Base-by-base conservation (phyloP, 192 early-diverging fungal species). In the Borealophlyctis nickersoniae region DNA sequence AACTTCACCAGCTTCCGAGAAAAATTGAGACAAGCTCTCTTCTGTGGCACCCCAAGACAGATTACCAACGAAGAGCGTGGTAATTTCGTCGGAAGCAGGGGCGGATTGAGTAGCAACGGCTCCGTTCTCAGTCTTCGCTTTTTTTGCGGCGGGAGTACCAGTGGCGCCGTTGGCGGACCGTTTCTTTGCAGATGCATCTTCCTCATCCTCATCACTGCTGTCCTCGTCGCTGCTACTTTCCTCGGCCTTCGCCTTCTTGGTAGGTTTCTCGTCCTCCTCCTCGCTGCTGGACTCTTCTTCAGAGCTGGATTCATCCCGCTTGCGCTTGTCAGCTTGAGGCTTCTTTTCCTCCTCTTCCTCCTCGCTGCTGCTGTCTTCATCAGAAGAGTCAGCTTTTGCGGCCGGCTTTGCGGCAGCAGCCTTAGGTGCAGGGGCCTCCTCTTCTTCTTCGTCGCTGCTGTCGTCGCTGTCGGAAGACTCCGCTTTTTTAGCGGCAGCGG, bases 11-110 rank as follows among this genome's bases (percentile, higher is more conserved):
- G 76, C 77, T 58, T 86, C 84, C 39, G 75, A 65, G 52, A 93
- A 91, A 64, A 73, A 74, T 35, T 76, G 69, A 19, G 73, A 71
- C 55, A 93, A 67, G 66, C 67, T 70, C 62, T 93, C 86, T 49
- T 86, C 85, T 65, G 81, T 81, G 51, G 83, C 74, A 63, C 85
- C 87, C 81, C 79, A 93, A 36, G 87, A 82, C 22, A 93, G 72
- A 68, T 83, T 81, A 53, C 91, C 91, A 49, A 92, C 78, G 67
- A 89, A 93, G 52, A 89, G 73, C 52, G 80, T 81, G 70, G 64
- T 81, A 39, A 64, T 30, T 4, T 55, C 36, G 32, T 62, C 71
- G 48, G 49, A 4, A 4, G 63, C 72, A 1, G 76, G 79, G 63
- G 73, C 76, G 76, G 87, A 81, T 52, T 51, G 70, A 65, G 84